Conservation (phyloP, 345 rosid genomes). For the Eucalyptus brandiana region DNA sequence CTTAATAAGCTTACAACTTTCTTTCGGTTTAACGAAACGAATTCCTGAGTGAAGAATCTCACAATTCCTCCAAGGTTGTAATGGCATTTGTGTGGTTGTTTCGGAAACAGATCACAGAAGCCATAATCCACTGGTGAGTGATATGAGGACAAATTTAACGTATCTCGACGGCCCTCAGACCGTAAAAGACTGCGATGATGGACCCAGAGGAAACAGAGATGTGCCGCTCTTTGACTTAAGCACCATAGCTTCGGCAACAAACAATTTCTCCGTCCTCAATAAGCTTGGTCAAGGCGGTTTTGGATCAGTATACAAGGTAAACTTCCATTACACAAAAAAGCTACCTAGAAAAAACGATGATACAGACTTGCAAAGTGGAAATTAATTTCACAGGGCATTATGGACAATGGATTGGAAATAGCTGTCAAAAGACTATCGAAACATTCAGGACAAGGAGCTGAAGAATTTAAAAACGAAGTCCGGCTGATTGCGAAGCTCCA, state of each 20-base stretch:
- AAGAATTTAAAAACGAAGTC: constrained; percentile 25
- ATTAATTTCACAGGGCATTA: constrained; percentile 4
- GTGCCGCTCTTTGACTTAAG: constrained; percentile 1
- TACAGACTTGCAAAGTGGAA: background rate
- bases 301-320: constrained; percentile 8
- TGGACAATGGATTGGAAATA: constrained; percentile 7
- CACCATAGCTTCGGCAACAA: background rate
- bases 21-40: background rate
- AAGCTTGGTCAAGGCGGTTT: constrained; percentile 14
- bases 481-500: constrained; percentile 18
- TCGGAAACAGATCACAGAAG: background rate
- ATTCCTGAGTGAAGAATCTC: background rate
- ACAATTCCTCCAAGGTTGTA: background rate
- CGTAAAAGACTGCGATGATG: background rate
- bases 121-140: background rate
- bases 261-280: constrained; percentile 1
- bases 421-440: constrained; percentile 22
- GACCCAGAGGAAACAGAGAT: background rate
- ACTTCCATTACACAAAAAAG: background rate
- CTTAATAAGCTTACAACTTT: background rate
- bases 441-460: constrained; percentile 15
- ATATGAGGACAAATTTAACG: background rate
- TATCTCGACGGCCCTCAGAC: background rate
- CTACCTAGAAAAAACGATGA: background rate
- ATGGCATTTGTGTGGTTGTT: background rate